Conservation (phyloP, 2,329 filamentous ascomycete species). For the Magnaporthiopsis incrustans region DNA sequence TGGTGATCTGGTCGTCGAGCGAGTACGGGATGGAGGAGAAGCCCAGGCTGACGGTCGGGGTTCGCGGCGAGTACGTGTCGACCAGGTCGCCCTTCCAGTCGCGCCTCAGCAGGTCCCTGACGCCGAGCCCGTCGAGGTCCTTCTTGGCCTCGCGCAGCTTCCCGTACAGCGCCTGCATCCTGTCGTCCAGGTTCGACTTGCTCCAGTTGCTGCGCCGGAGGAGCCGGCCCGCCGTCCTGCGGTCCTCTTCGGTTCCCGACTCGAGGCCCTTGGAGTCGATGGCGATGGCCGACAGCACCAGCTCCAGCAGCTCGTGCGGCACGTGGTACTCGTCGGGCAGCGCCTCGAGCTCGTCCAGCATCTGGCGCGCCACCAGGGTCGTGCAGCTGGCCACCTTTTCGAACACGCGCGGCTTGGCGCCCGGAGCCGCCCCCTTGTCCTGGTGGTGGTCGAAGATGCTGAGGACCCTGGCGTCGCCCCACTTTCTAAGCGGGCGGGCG, state of each 20-base stretch:
- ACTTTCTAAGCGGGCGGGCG: slow-evolving; percentile 31
- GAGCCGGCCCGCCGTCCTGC: slow-evolving; percentile 27
- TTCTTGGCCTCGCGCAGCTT: slow-evolving; percentile 32
- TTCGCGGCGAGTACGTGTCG: slow-evolving; percentile 33
- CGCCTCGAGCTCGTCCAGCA: slow-evolving; percentile 35
- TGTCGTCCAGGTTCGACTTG: slow-evolving; percentile 26
- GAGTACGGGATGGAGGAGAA: slow-evolving; percentile 37
- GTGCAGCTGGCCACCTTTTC: slow-evolving; percentile 36
- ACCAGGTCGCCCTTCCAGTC: slow-evolving; percentile 41
- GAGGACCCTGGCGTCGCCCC: slow-evolving; percentile 32
- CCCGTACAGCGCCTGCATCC: slow-evolving; percentile 33
- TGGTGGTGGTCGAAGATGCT: slow-evolving; percentile 38
- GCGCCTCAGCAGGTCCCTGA: slow-evolving; percentile 34
- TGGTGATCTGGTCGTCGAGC: slow-evolving; percentile 34
- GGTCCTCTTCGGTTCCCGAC: slow-evolving; percentile 29
- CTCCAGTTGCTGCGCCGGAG: slow-evolving; percentile 33
- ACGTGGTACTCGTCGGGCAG: slow-evolving; percentile 36
- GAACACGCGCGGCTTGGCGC: slow-evolving; percentile 34
- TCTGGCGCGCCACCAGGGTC: slow-evolving; percentile 34
- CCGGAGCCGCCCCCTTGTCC: slow-evolving; percentile 30
- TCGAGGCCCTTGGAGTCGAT: slow-evolving; percentile 35
- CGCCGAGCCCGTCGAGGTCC: slow-evolving; percentile 29
- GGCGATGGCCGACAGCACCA: slow-evolving; percentile 36
- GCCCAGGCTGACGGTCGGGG: slow-evolving; percentile 35
- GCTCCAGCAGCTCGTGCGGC: slow-evolving; percentile 38